Evolutionary conservation across 2,329 filamentous ascomycete genomes (phyloP), one percentile per base, ranked within the genome.

Genomic region (Botrytis pseudocinerea): DNA sequence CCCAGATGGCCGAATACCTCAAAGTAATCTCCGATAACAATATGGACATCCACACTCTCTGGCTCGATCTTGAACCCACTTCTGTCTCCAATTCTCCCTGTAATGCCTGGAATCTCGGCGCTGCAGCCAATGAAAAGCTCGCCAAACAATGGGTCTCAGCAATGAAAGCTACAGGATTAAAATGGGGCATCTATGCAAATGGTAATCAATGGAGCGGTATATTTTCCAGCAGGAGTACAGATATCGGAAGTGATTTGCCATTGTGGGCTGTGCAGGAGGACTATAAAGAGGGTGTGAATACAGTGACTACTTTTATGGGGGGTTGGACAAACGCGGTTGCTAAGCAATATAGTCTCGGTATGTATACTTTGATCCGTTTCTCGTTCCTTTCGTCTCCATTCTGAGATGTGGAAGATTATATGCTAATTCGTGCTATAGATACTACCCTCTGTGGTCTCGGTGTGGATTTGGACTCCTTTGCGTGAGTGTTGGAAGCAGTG

Each of bases 181-280:
- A 71, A 1, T 79, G 77, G 78, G 78, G 78, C 7, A 76, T 79
- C 46, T 79, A 79, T 76, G 78, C 76, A 6, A 79, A 79, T 73
- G 75, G 78, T 12, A 78, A 78, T 69, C 76, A 78, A 75, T 79
- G 78, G 78, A 76, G 74, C 2, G 59, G 64, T 0, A 79, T 79
- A 74, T 79, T 79, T 54, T 68, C 75, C 1, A 74, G 72, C 2
- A 69, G 75, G n/a, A 70, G 70, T 5, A 76, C 77, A 20, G 75
- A 79, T 64, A 75, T 79, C 35, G 78, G 74, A 12, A 78, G 75
- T 48, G 71, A 78, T 48, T 69, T 79, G 2, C 78, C 78, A 9
- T 75, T 79, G 32, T 79, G 76, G 76, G 77, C 78, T n/a, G 78
- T 79, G 2, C 78, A 79, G 54, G 51, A 71, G 22, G 77, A 79